A percentile compares a stretch with the other conserved stretches of the same genome.
phyloP scores from a whole-genome alignment of 805 yeast species.

The Candida succiphila region DNA sequence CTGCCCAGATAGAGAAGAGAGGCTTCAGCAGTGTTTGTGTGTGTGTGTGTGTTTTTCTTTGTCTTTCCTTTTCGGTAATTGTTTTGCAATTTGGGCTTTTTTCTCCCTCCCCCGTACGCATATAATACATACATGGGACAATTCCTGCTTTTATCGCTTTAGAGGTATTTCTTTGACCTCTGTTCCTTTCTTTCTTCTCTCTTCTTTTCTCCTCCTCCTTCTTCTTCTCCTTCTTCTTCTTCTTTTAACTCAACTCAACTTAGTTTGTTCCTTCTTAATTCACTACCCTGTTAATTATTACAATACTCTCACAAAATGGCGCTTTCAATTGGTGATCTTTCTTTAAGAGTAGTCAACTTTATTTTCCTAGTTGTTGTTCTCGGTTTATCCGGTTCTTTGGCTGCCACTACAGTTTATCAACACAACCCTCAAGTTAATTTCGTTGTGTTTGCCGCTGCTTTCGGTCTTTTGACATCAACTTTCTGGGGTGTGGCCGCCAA shows the following conservation, averaged over 20 bases:
- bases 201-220: background rate
- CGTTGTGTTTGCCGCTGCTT: conserved; percentile 79
- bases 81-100: too few relatives aligned
- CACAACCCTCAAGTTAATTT: conserved; percentile 78
- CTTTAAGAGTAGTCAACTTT: conserved; percentile 68
- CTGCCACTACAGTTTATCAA: conserved; percentile 46
- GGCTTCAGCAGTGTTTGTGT: too few relatives aligned
- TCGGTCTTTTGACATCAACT: conserved; percentile 72
- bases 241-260: background rate
- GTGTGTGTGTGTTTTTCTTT: too few relatives aligned
- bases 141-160: background rate
- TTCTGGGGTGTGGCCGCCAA: conserved; percentile 72
- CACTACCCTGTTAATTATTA: too few relatives aligned
- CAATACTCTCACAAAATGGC: conserved; percentile 8
- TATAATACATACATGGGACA: too few relatives aligned
- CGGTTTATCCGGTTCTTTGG: conserved; percentile 85
- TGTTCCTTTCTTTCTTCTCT: background rate
- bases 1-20: too few relatives aligned
- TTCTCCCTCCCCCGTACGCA: too few relatives aligned
- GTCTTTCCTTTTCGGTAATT: too few relatives aligned
- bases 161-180: background rate
- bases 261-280: too few relatives aligned
- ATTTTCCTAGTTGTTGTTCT: conserved; percentile 67
- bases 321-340: conserved; percentile 65
- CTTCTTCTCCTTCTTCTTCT: background rate